Conservation (phyloP, 2,329 filamentous ascomycete genomes). For the Boeremia exigua region DNA sequence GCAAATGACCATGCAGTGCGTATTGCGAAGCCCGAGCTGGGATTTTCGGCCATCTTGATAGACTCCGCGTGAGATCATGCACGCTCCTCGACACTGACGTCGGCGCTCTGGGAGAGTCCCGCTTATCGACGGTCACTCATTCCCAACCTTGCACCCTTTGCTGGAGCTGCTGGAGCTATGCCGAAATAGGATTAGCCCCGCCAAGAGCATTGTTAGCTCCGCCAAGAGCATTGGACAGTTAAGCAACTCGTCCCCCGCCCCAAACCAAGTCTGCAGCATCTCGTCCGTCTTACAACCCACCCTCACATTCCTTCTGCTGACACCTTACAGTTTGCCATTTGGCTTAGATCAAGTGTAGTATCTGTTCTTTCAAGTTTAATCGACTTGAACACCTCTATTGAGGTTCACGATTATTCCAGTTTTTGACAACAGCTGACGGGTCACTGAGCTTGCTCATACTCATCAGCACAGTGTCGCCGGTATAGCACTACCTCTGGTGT, state of each 20-base stretch:
- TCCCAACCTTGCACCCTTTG: background rate
- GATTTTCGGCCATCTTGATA: background rate
- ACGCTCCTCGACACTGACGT: background rate
- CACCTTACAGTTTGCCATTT: background rate
- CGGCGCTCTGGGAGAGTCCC: background rate
- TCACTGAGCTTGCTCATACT: background rate
- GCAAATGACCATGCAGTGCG: too few relatives aligned
- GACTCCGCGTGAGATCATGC: background rate
- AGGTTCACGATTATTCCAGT: background rate
- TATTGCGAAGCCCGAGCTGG: background rate
- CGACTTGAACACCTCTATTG: background rate
- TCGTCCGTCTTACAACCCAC: too few relatives aligned
- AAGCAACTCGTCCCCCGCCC: background rate
- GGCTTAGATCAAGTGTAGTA: slow-evolving; percentile 7
- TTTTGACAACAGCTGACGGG: background rate
- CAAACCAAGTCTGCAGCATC: too few relatives aligned
- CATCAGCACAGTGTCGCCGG: background rate
- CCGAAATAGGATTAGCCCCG: too few relatives aligned
- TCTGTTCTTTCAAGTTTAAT: slow-evolving; percentile 6
- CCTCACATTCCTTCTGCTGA: background rate
- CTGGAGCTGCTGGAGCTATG: too few relatives aligned
- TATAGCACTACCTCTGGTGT: slow-evolving; percentile 4
- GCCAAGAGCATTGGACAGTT: background rate
- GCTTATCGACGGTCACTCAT: background rate
- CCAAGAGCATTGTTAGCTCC: background rate